Conservation (phyloP, 148 eudicot genomes). For the Cornus controversa region DNA sequence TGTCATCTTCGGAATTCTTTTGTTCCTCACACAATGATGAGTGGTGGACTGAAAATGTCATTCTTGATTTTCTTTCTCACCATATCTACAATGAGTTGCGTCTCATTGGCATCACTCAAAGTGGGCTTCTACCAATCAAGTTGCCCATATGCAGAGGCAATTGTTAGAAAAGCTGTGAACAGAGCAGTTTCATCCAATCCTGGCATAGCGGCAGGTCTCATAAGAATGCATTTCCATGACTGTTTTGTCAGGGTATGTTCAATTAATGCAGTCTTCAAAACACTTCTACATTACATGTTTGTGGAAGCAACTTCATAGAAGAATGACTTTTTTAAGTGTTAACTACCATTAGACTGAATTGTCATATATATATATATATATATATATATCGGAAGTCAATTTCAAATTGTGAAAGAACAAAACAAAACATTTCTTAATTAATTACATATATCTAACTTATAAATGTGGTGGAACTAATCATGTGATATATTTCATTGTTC, state of each 20-base stretch:
- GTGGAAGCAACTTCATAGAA: no score
- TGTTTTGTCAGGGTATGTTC: slow-evolving; percentile 51
- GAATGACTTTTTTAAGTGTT: no score
- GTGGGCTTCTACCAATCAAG: slow-evolving; percentile 30
- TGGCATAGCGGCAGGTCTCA: slow-evolving; percentile 42
- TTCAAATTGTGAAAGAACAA: neutral
- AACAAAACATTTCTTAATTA: no score
- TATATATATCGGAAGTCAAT: neutral
- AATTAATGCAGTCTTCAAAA: no score
- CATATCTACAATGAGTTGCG: neutral
- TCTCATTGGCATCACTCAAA: slow-evolving; percentile 9
- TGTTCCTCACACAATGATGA: no score
- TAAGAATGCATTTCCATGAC: slow-evolving; percentile 48
- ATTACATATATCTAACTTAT: neutral
- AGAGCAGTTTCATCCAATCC: slow-evolving; percentile 27
- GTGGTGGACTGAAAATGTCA: neutral
- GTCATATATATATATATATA: no score
- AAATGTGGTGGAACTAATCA: neutral
- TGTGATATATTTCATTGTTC: neutral
- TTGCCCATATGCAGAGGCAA: slow-evolving; percentile 38
- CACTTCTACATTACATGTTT: no score
- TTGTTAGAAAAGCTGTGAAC: slow-evolving; percentile 30
- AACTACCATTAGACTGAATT: no score
- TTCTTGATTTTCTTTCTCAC: slow-evolving; percentile 6
- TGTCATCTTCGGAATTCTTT: no score